A percentile compares a stretch with the other conserved stretches of the same genome.
Conservation (phyloP, 441 rosid species). For the Arabidopsis lyrata region DNA sequence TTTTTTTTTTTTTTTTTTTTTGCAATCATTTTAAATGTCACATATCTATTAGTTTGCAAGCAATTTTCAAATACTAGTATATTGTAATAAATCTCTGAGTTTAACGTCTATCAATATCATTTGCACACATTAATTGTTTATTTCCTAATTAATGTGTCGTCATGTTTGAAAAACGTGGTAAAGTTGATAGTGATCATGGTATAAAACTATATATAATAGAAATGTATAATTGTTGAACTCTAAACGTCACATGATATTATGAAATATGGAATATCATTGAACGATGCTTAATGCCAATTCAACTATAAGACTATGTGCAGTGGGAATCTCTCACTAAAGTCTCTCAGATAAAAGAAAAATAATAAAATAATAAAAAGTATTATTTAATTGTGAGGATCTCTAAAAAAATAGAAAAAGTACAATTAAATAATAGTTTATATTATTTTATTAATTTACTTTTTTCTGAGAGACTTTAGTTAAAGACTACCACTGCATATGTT, state of each 20-base stretch:
- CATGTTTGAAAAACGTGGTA: conserved; percentile 38
- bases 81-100: not conserved
- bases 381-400: too few species aligned
- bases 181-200: conserved; percentile 20
- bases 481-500: too few species aligned
- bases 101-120: conserved; percentile 16
- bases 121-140: conserved; percentile 24
- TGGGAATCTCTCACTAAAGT: too few species aligned
- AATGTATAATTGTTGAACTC: conserved; percentile 29
- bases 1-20: not conserved
- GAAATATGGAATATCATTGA: not conserved
- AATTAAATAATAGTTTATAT: too few species aligned
- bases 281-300: not conserved
- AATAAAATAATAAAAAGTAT: too few species aligned
- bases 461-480: too few species aligned
- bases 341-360: too few species aligned
- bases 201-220: not conserved
- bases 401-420: too few species aligned
- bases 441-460: too few species aligned
- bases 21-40: conserved; percentile 3
- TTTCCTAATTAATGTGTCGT: conserved; percentile 14
- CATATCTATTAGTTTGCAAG: not conserved
- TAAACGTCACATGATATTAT: conserved; percentile 20
- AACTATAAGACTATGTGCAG: not conserved
- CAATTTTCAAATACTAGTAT: not conserved